phyloP scores from a whole-genome alignment of 768 basidiomycete species.

The Tulasnella sp. region DNA sequence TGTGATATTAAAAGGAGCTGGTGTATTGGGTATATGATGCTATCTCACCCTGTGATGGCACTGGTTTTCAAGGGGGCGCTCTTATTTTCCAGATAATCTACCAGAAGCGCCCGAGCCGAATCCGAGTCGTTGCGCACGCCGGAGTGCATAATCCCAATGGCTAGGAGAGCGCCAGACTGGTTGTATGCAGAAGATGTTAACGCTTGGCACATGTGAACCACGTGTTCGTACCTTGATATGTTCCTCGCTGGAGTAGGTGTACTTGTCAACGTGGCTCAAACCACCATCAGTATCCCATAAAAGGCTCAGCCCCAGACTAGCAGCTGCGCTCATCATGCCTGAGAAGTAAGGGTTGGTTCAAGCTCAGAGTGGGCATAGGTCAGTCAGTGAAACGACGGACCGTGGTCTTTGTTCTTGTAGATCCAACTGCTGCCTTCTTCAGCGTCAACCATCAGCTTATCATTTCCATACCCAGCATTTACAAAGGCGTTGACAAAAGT shows the following conservation, averaged over 20 bases:
- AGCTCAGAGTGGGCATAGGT: neutral
- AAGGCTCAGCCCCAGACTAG: conserved; percentile 83
- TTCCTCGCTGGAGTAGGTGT: conserved; percentile 92
- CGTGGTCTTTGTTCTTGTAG: conserved; percentile 99
- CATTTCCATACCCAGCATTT: conserved; percentile 96
- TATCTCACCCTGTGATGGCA: conserved; percentile 60
- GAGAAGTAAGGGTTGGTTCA: conserved; percentile 5
- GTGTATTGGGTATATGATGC: neutral
- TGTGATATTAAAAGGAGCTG: neutral
- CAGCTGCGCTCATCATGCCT: conserved; percentile 96
- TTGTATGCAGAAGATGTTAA: neutral
- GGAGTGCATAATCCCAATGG: conserved; percentile 84
- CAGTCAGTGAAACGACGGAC: conserved; percentile 33
- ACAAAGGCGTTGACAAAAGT: conserved; percentile 99
- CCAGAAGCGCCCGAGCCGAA: conserved; percentile 79
- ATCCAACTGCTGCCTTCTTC: conserved; percentile 97
- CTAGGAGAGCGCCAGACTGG: conserved; percentile 84
- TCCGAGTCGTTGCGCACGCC: conserved; percentile 89
- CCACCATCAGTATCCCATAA: conserved; percentile 96
- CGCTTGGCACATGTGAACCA: neutral
- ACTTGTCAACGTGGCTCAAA: conserved; percentile 90
- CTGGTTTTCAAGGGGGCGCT: conserved; percentile 73
- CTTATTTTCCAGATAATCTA: conserved; percentile 82
- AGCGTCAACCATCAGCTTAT: conserved; percentile 95
- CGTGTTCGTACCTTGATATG: conserved; percentile 66